Evolutionary conservation across 2,329 filamentous ascomycete species (phyloP), one percentile per base, ranked within the genome.

Genomic region (Colletotrichum zoysiae): DNA sequence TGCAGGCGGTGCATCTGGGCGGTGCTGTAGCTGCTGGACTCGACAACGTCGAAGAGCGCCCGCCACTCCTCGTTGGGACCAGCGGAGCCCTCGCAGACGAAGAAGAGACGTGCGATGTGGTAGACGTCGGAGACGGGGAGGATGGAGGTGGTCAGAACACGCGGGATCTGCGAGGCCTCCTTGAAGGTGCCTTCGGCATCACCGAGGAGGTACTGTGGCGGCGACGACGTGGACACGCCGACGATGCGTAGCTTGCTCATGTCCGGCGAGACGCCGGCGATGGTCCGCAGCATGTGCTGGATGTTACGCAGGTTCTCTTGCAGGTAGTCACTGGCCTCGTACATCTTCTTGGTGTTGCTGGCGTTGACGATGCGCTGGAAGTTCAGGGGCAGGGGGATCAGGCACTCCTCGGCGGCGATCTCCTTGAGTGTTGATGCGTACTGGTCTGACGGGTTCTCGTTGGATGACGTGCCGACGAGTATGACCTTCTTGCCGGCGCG

Each of bases 391-490:
- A 75, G 71, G 63, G 38, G 53, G 14, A 81, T 81, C 70, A 81
- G 81, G 76, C 82, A 84, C 73, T 84, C 87, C 53, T 76, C 81
- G 40, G 76, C 78, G 57, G 81, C 83, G 74, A 84, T 80, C 62
- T 81, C 82, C 62, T 75, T 79, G 18, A 84, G 78, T 70, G 78
- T 84, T 33, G 75, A 79, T 57, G 81, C 77, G 65, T 86, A 86
- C 63, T 83, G 79, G 26, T 81, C 83, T 26, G 82, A 83, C 16
- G 81, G 86, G 20, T 87, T 84, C 23, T 87, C 84, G 18, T 85
- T 86, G 33, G 90, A 85, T 1, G 92, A 92, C 7, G 93, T 94
- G n/a, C 95, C 96, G 42, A 98, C 82, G 23, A 98, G 86, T 67
- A 95, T 87, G 63, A 97, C 87, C 71, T 88, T 89, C 75, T 91